Evolutionary conservation across 768 basidiomycete genomes (phyloP).

Genomic region (Baorangia bicolor): DNA sequence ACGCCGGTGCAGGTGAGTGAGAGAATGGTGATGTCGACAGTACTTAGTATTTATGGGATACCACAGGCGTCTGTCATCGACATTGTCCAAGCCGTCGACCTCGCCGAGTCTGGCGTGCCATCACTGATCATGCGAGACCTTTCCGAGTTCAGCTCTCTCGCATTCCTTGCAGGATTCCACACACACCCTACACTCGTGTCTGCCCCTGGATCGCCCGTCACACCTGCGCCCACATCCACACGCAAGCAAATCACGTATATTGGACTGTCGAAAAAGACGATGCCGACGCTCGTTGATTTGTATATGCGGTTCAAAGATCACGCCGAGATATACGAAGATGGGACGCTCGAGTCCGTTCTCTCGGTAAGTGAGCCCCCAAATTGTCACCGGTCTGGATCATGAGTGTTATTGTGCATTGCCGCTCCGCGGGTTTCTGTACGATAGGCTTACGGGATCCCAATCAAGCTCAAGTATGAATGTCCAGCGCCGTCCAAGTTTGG

Average conservation of each 20-base stretch:
- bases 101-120: conserved; percentile 57
- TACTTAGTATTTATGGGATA: conserved; percentile 9
- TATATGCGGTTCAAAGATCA: conserved; percentile 65
- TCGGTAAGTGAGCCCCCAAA: conserved; percentile 47
- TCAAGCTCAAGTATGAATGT: conserved; percentile 94
- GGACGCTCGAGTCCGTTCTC: conserved; percentile 80
- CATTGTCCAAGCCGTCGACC: conserved; percentile 64
- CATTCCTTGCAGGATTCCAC: conserved; percentile 81
- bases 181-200: conserved; percentile 30
- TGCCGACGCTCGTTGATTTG: conserved; percentile 81
- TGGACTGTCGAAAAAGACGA: conserved; percentile 81
- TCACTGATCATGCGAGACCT: conserved; percentile 82
- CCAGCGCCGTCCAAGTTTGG: conserved; percentile 86
- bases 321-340: conserved; percentile 68
- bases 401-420: not conserved
- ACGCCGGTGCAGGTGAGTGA: conserved; percentile 71
- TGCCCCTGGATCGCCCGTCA: conserved; percentile 10
- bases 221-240: conserved; percentile 20
- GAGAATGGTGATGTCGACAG: not conserved
- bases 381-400: not conserved
- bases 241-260: conserved; percentile 83
- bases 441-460: conserved; percentile 85
- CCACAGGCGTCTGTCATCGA: conserved; percentile 68
- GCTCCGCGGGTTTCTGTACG: not conserved
- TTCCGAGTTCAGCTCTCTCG: conserved; percentile 81